Evolutionary conservation across 1,139 yeast genomes (phyloP), one percentile per base, ranked within the genome.

Genomic region (Diutina mesorugosa): DNA sequence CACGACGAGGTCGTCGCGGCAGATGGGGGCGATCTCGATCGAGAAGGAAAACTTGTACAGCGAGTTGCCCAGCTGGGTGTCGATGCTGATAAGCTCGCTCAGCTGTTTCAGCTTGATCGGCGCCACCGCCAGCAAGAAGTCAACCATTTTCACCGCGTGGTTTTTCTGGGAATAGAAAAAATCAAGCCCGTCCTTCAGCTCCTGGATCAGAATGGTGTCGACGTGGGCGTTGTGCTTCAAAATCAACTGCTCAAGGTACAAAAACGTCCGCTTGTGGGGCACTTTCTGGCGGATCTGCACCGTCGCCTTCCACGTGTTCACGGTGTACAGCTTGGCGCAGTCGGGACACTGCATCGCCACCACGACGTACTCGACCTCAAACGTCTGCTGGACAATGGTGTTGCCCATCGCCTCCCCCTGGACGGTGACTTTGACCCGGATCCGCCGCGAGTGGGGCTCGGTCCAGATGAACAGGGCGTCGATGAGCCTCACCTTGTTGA

Each of bases 391-490:
- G 45, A 95, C 84, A 63, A 93, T 89, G 47, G 97, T 90, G 65
- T 90, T 90, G 38, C 87, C 79, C 83, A 90, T 84, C 47, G 96
- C 96, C 72, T 93, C 99, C 61, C 98, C 98, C 71, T 93, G 99
- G 18, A 93, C 96, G 0, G 99, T 90, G 56, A 95, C 72, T 67
- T 90, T 91, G 61, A 93, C 83, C 68, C 91, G 82, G 62, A 93
- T 83, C 77, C 99, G 85, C 70, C 99, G 84, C 32, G 98, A 91
- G 70, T 93, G 99, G 1, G 99, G 99, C 72, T 93, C 99, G 0
- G 99, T 93, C 99, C 99, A 93, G 60, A 93, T 84, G 66, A 93
- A 93, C 4, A 91, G 81, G 6, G 99, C 99, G 73, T 95, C 99
- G 41, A 91, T 83, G 59, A 93, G 77, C 63, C 99, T 79, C 56